Evolutionary conservation across 257 asterid genomes (phyloP).

Genomic region (Anisodus tanguticus): DNA sequence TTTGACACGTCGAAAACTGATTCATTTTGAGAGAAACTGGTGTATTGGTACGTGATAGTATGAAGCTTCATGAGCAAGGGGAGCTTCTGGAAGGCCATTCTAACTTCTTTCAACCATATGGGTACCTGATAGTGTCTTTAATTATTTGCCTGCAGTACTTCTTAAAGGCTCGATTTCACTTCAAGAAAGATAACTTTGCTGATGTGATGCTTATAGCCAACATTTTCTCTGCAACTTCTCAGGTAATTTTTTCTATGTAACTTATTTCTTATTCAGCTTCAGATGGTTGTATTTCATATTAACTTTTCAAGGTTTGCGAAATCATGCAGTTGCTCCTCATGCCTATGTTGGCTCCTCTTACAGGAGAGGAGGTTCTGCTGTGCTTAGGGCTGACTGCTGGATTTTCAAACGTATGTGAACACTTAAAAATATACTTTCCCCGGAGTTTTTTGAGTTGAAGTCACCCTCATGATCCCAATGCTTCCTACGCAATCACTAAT

Average conservation of each 20-base stretch:
- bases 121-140: not conserved
- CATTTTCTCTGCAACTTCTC: slow-evolving; percentile 59
- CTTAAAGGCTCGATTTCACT: slow-evolving; percentile 68
- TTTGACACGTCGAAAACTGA: not conserved
- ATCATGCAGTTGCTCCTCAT: slow-evolving; percentile 19
- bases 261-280: not conserved
- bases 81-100: not conserved
- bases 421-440: not conserved
- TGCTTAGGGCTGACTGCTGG: slow-evolving; percentile 31
- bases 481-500: not conserved
- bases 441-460: not conserved
- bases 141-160: slow-evolving; percentile 51
- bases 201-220: slow-evolving; percentile 66
- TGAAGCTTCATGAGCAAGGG: not conserved
- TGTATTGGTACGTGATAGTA: not conserved
- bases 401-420: slow-evolving; percentile 19
- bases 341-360: slow-evolving; percentile 31
- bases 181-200: slow-evolving; percentile 64
- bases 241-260: slow-evolving; percentile 34
- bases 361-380: slow-evolving; percentile 34
- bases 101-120: not conserved
- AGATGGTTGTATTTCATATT: not conserved
- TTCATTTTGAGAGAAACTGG: slow-evolving; percentile 7
- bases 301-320: not conserved
- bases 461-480: not conserved